Percentiles rank a stretch among this genome's conserved stretches.
phyloP scores from a whole-genome alignment of 768 basidiomycete genomes.

The Multifurca ochricompacta region DNA sequence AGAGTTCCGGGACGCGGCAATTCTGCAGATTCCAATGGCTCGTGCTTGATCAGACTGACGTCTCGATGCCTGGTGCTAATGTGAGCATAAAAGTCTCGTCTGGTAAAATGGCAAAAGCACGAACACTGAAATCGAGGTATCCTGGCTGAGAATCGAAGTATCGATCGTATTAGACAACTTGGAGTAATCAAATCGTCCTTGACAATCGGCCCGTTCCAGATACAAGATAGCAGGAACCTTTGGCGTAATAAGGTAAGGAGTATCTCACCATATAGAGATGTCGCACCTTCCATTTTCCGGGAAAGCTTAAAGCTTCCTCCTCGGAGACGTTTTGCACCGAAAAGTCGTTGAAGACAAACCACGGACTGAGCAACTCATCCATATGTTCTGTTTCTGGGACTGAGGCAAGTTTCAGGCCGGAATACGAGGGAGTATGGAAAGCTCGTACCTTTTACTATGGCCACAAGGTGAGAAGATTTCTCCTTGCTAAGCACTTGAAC shows the following conservation, averaged over 20 bases:
- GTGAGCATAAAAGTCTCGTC: not conserved
- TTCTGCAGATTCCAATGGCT: conserved; percentile 62
- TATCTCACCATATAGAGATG: not conserved
- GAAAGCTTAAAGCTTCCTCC: conserved; percentile 81
- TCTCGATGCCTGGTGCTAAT: conserved; percentile 60
- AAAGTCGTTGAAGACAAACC: conserved; percentile 98
- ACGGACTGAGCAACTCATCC: conserved; percentile 42
- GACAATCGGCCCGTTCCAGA: conserved; percentile 65
- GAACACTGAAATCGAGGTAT: conserved; percentile 84
- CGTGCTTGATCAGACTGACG: conserved; percentile 64
- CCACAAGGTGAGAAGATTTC: conserved; percentile 74
- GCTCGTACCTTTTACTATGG: conserved; percentile 69
- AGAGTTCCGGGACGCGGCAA: conserved; percentile 79
- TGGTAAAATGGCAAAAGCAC: conserved; percentile 23
- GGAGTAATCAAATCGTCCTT: conserved; percentile 51
- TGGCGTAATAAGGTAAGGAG: not conserved
- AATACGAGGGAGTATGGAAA: not conserved
- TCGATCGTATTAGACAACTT: conserved; percentile 61
- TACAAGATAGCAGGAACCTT: conserved; percentile 89
- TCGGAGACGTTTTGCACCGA: conserved; percentile 78
- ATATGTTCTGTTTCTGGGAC: conserved; percentile 58
- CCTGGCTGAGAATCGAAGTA: conserved; percentile 66
- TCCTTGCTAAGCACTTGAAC: conserved; percentile 71
- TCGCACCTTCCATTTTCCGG: conserved; percentile 84
- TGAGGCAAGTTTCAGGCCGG: conserved; percentile 25